Base-by-base conservation (phyloP, 345 rosid genomes). In the Gynandropsis gynandra region DNA sequence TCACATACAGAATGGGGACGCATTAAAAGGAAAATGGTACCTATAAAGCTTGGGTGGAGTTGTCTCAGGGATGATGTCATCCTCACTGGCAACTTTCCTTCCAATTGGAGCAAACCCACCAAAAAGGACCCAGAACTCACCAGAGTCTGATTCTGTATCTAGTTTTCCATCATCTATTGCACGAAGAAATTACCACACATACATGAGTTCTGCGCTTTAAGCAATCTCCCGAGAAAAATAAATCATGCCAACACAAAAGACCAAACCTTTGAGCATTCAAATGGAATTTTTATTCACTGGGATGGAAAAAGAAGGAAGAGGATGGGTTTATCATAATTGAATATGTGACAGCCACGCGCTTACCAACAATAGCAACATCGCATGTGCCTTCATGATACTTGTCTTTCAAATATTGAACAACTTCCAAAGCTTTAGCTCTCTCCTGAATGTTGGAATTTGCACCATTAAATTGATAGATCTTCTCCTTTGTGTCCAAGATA, bases 401-500 rank as follows among this genome's bases (percentile, higher is more conserved):
- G 62, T 87, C 96, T 74, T 87, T 87, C 65, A 87, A 73, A 76
- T 76, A 87, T 68, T 88, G 95, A 79, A 87, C 77, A 31, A 89
- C 95, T 79, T 76, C 96, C 73, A 84, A 77, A 39, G 99, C 94
- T 75, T 93, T 93, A 34, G 89, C 99, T 60, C 99, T 81, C 70
- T 93, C 99, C 65, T 93, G 99, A 63, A 93, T 88, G 70, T 81
- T 93, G 32, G 99, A 88, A 70, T 93, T 88, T 67, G 94, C 76
- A 51, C 97, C 99, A 65, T 93, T 93, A 79, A 93, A 93, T 75
- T 93, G 99, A 78, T 74, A 93, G 44, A 93, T 83, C 79, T 93
- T 93, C 39, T 74, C 62, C 61, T 80, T 58, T 34, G 85, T 75
- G 62, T 93, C 97, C 73, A 93, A 70, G 66, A 88, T 88, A 74